A percentile compares a stretch with the other conserved stretches of the same genome.
Evolutionary conservation across 2,329 filamentous ascomycete genomes (phyloP).

Genomic region (Colletotrichum horii): DNA sequence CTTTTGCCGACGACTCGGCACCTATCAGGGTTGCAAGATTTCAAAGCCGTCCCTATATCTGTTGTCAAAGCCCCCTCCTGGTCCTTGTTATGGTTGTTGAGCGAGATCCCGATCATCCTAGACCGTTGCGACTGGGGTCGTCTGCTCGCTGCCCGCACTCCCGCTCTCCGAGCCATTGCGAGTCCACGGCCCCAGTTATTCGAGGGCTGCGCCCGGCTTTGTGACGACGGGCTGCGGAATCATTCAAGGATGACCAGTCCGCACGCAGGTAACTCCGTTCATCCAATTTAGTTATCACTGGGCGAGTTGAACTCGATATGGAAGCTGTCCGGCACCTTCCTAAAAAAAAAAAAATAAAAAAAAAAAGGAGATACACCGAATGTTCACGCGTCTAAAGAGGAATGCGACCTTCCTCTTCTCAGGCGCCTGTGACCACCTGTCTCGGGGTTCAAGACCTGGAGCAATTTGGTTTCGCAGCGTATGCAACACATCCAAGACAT

Average conservation of each 20-base stretch:
- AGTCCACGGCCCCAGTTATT: neutral
- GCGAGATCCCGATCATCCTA: neutral
- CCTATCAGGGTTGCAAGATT: neutral
- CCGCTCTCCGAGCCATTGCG: neutral
- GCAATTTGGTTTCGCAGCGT: accelerated
- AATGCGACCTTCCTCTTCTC: neutral
- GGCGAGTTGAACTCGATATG: neutral
- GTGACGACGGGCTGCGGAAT: neutral
- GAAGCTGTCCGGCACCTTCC: neutral
- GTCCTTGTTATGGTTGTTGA: neutral
- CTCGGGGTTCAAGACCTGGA: accelerated
- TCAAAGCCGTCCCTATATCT: neutral
- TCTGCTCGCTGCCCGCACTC: neutral
- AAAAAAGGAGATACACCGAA: neutral
- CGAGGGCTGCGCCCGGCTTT: neutral
- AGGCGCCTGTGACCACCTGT: neutral
- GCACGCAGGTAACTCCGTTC: neutral
- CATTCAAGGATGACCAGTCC: neutral
- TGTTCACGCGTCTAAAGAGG: neutral
- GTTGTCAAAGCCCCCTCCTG: neutral
- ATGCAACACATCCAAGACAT: accelerated
- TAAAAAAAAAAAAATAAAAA: neutral
- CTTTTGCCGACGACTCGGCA: neutral
- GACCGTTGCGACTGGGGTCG: neutral
- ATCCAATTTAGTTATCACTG: neutral